Evolutionary conservation across 1,284 basidiomycete genomes (phyloP).

Genomic region (Pseudozyma sp.): DNA sequence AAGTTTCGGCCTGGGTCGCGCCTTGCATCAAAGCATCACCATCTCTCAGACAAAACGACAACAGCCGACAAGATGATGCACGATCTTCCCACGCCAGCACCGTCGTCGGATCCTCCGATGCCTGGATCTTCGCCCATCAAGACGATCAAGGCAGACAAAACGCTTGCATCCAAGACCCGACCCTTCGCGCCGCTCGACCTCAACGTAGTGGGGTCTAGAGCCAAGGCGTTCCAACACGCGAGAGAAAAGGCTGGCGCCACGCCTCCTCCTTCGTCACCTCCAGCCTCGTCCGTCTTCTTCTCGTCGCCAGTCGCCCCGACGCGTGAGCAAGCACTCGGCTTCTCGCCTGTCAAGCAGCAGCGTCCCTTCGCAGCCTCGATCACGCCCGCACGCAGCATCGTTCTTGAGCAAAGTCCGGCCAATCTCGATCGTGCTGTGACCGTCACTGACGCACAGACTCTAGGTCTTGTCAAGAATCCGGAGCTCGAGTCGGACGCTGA

Average conservation of each 20-base stretch:
- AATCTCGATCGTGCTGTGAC: slow-evolving; percentile 6
- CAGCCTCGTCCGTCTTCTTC: slow-evolving; percentile 31
- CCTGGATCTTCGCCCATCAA: slow-evolving; percentile 44
- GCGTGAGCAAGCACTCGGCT: slow-evolving; percentile 24
- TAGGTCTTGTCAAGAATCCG: slow-evolving; percentile 39
- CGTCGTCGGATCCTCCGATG: slow-evolving; percentile 51
- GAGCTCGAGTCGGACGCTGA: slow-evolving; percentile 25
- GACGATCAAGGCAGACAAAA: slow-evolving; percentile 16
- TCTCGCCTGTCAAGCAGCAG: slow-evolving; percentile 42
- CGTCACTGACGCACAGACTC: slow-evolving; percentile 4
- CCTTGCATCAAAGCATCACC: too few species aligned
- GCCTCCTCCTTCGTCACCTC: slow-evolving; percentile 46
- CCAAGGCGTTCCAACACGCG: slow-evolving; percentile 33
- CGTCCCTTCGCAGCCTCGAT: slow-evolving; percentile 16
- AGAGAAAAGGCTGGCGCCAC: slow-evolving; percentile 34
- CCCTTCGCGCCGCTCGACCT: slow-evolving; percentile 42
- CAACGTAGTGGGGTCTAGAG: slow-evolving; percentile 28
- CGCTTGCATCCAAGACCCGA: slow-evolving; percentile 20
- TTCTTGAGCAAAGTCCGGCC: slow-evolving; percentile 16
- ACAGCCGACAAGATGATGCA: slow-evolving; percentile 37
- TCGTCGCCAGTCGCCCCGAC: slow-evolving; percentile 28
- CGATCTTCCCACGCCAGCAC: slow-evolving; percentile 50
- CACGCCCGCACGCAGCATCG: slow-evolving; percentile 12
- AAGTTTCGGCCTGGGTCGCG: too few species aligned
- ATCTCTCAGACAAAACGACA: neutral